Base-by-base conservation (phyloP, 768 basidiomycete genomes). In the Mycena sanguinolenta region DNA sequence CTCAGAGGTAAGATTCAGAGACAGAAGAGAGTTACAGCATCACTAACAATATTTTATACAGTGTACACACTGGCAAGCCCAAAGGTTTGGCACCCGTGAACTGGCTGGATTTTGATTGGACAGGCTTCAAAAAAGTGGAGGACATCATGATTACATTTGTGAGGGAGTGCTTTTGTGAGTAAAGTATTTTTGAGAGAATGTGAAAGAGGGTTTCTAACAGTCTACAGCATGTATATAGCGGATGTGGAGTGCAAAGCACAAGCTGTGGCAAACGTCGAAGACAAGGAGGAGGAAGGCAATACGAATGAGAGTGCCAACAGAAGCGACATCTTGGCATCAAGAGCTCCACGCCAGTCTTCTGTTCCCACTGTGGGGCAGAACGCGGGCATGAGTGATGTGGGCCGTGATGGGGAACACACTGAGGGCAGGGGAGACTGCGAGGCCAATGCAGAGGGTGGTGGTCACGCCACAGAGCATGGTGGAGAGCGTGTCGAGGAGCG, bases 141-240 rank as follows among this genome's bases (percentile, higher is more conserved):
- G 23, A 49, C 8, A 49, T n/a, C 9, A 49, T 49, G 46, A 49
- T 49, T 49, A 49, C 46, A 23, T 49, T 49, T 49, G 46, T n/a
- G n/a, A 49, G 46, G 46, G 42, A 49, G n/a, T 49, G 46, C 46
- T 49, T 49, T 49, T 49, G 46, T 49, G 23, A 21, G 46, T 49
- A 49, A n/a, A 19, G n/a, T 23, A n/a, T 49, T 49, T 44, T 44
- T 13, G 2, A n/a, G n/a, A 49, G n/a, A 49, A 23, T 21, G 7
- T 4, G 23, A 49, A 49, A 21, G 8, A 23, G 8, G 9, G n/a
- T n/a, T n/a, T 49, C 46, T 49, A 49, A 23, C 46, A 13, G n/a
- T 23, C 1, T 49, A 23, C n/a, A n/a, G n/a, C n/a, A n/a, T 13
- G 8, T 49, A 21, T 13, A n/a, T 23, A 49, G 46, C 46, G n/a